Percentiles rank a stretch among this genome's conserved stretches.
Conservation (phyloP, 2,329 filamentous ascomycete species). For the Aurifilum marmelostoma region DNA sequence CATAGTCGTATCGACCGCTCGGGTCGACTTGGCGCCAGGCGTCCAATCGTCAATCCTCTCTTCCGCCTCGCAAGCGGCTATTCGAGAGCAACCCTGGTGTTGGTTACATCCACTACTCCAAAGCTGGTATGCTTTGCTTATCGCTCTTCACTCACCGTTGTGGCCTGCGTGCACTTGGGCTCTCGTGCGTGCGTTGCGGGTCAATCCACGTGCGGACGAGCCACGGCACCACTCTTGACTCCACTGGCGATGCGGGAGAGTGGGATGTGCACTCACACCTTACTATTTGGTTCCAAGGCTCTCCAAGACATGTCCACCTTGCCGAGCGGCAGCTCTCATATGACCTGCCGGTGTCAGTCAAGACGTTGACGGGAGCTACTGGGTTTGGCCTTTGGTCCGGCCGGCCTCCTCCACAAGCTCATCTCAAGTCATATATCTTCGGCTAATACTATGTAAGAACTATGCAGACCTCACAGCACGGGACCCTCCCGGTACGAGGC, state of each 20-base stretch:
- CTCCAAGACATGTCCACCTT: not conserved
- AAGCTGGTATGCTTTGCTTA: slow-evolving; percentile 1
- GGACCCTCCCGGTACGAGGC: not conserved
- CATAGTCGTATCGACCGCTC: not conserved
- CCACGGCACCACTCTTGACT: not conserved
- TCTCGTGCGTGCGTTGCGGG: not conserved
- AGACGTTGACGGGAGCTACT: not conserved
- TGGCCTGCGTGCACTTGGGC: not conserved
- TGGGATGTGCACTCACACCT: slow-evolving; percentile 10
- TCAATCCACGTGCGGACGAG: not conserved
- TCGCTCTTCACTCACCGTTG: not conserved
- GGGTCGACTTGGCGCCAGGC: not conserved
- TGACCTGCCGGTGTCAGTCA: slow-evolving; percentile 16
- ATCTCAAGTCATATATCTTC: not conserved
- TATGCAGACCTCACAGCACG: not conserved
- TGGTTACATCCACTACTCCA: slow-evolving; percentile 1
- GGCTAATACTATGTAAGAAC: not conserved
- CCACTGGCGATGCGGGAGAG: slow-evolving; percentile 5
- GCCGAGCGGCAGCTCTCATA: not conserved
- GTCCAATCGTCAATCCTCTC: not conserved
- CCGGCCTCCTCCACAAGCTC: not conserved
- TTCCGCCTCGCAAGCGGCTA: not conserved
- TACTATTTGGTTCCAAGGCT: slow-evolving; percentile 3
- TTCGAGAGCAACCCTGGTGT: not conserved
- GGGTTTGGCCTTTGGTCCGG: not conserved